phyloP scores from a whole-genome alignment of 176 grass and related monocot genomes.

The Bothriochloa decipiens region DNA sequence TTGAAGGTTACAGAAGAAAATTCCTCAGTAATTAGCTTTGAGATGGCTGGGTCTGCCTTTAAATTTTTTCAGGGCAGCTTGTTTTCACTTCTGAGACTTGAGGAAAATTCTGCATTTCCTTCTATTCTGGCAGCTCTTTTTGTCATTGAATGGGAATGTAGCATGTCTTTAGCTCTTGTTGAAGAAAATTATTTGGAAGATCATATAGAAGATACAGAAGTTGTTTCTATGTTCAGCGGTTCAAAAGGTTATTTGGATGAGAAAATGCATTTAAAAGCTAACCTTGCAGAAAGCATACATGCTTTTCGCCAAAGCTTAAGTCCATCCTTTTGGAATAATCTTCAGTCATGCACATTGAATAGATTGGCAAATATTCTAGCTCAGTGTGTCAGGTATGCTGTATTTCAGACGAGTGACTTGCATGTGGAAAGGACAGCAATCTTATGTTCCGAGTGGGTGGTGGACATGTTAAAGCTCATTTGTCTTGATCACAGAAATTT shows the following conservation, averaged over 20 bases:
- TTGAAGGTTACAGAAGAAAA: constrained; percentile 46
- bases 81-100: constrained; percentile 51
- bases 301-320: constrained; percentile 56
- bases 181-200: constrained; percentile 44
- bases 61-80: constrained; percentile 77
- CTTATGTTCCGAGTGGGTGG: constrained; percentile 75
- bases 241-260: constrained; percentile 41
- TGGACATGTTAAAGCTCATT: constrained; percentile 60
- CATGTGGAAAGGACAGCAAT: constrained; percentile 43
- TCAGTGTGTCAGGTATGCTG: constrained; percentile 68
- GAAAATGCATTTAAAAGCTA: constrained; percentile 50
- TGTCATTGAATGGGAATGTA: constrained; percentile 82
- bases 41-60: constrained; percentile 63
- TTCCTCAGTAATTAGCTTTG: constrained; percentile 43
- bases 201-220: constrained; percentile 31
- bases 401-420: constrained; percentile 61
- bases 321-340: constrained; percentile 63
- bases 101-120: constrained; percentile 61
- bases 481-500: constrained; percentile 59
- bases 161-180: constrained; percentile 49
- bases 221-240: constrained; percentile 17
- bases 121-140: constrained; percentile 77
- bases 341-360: constrained; percentile 55
- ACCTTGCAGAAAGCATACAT: constrained; percentile 62
- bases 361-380: constrained; percentile 71